These are phyloP conservation scores for Pseudogymnoascus sp. DNA, from an alignment of 2,329 filamentous ascomycete species.

Conservation along the genomic window DNA sequence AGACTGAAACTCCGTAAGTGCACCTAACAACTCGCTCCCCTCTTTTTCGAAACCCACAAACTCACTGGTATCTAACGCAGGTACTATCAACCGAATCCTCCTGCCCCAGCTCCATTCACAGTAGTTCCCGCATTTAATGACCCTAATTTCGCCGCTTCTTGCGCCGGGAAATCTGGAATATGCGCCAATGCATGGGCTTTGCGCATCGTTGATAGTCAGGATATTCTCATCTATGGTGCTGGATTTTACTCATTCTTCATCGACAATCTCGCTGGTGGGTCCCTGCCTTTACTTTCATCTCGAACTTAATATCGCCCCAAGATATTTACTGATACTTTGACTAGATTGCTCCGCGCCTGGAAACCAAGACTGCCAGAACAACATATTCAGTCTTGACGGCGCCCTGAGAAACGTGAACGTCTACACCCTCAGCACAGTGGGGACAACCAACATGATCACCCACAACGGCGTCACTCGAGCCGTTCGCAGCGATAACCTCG, in stretches of 20 bases:
- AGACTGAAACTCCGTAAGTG: slow-evolving; percentile 39
- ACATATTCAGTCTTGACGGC: slow-evolving; percentile 19
- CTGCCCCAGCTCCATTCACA: slow-evolving; percentile 53
- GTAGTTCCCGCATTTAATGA: slow-evolving; percentile 33
- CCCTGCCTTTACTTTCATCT: background rate
- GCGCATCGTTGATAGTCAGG: slow-evolving; percentile 43
- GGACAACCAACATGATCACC: slow-evolving; percentile 18
- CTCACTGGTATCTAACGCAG: slow-evolving; percentile 8
- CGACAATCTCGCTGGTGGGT: slow-evolving; percentile 36
- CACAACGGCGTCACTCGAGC: slow-evolving; percentile 13
- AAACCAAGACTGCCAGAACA: slow-evolving; percentile 18
- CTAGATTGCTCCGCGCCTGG: slow-evolving; percentile 11
- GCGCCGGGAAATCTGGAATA: slow-evolving; percentile 30
- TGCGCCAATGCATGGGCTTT: slow-evolving; percentile 58
- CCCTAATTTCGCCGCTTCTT: slow-evolving; percentile 39
- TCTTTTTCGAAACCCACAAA: background rate
- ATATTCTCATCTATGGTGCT: slow-evolving; percentile 42
- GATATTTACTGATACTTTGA: background rate
- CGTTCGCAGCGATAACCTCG: slow-evolving; percentile 14
- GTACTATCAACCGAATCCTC: slow-evolving; percentile 61
- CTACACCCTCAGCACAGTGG: slow-evolving; percentile 18
- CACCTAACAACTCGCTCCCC: background rate
- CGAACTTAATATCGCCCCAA: background rate
- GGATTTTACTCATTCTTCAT: slow-evolving; percentile 53
- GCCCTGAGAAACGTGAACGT: slow-evolving; percentile 14